A percentile compares a stretch with the other conserved stretches of the same genome.
phyloP scores from a whole-genome alignment of 2,329 filamentous ascomycete species.

The Penicillium occitanis region DNA sequence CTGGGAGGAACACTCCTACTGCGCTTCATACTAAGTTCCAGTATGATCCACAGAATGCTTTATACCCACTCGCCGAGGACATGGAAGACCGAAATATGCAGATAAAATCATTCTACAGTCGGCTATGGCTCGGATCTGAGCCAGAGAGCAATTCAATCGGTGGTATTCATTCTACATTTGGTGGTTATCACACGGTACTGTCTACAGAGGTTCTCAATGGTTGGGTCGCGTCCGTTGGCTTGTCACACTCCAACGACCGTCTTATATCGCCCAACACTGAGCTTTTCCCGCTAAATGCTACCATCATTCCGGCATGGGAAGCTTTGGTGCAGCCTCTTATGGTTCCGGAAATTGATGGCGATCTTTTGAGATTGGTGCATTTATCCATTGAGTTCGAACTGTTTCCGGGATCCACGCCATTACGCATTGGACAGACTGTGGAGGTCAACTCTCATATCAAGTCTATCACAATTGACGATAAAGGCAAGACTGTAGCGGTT shows the following conservation, averaged over 20 bases:
- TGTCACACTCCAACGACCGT: constrained; percentile 3
- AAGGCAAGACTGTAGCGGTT: neutral
- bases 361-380: constrained; percentile 93
- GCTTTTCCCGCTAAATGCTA: constrained; percentile 63
- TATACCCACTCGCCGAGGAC: constrained; percentile 8
- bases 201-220: neutral
- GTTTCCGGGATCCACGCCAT: constrained; percentile 86
- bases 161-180: constrained; percentile 5
- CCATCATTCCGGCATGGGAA: constrained; percentile 97
- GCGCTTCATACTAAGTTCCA: neutral
- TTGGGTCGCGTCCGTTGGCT: neutral
- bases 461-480: neutral
- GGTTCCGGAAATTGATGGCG: constrained; percentile 82
- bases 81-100: neutral
- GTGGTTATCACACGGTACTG: constrained; percentile 8
- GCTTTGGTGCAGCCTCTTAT: constrained; percentile 94
- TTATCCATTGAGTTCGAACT: constrained; percentile 97
- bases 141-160: neutral
- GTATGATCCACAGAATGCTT: neutral
- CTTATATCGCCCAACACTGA: neutral
- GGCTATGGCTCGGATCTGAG: constrained; percentile 5
- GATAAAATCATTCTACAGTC: constrained; percentile 14
- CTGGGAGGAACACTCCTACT: neutral
- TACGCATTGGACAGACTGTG: neutral
- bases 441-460: neutral